phyloP scores from a whole-genome alignment of 1,284 basidiomycete species.

The Clitocybe nebularis region DNA sequence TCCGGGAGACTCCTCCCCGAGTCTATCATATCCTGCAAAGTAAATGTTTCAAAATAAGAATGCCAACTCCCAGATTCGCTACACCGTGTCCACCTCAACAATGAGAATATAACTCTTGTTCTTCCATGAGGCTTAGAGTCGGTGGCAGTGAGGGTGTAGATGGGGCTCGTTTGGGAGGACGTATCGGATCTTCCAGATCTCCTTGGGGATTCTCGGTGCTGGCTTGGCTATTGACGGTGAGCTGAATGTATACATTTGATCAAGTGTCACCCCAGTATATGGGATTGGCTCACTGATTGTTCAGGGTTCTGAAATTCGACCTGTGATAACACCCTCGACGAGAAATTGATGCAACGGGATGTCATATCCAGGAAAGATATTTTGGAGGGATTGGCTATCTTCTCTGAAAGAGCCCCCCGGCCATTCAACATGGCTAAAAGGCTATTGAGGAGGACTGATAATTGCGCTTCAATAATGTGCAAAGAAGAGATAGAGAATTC shows the following conservation, averaged over 20 bases:
- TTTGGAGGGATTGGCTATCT: background rate
- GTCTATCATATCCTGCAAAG: no score
- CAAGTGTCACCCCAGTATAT: background rate
- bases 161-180: background rate
- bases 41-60: no score
- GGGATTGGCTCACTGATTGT: background rate
- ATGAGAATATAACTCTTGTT: no score
- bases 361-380: background rate
- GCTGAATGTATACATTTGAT: background rate
- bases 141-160: no score
- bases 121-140: no score
- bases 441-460: constrained; percentile 23
- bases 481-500: background rate
- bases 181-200: background rate
- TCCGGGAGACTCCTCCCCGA: no score
- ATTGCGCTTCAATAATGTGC: background rate
- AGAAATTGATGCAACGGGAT: background rate
- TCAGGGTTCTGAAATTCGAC: background rate
- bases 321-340: background rate
- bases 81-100: no score
- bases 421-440: constrained; percentile 21
- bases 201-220: background rate
- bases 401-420: background rate
- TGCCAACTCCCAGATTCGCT: no score
- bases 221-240: background rate